Evolutionary conservation across 495 filamentous ascomycete genomes (phyloP).

Genomic region (Tuber melanosporum): DNA sequence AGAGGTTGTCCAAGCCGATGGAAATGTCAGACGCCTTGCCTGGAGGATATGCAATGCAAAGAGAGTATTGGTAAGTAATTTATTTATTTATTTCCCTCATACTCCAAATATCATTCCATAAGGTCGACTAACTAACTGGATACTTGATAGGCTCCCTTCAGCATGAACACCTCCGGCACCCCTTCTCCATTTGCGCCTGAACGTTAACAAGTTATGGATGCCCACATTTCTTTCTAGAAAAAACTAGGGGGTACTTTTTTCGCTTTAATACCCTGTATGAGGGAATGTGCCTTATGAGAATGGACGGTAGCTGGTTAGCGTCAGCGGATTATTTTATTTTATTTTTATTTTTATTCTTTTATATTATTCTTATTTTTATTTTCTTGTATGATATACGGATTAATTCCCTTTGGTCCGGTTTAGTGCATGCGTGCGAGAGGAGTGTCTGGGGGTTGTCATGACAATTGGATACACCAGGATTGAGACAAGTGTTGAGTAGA

Average conservation of each 20-base stretch:
- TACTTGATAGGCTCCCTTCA: slow-evolving; percentile 29
- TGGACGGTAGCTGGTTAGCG: not conserved
- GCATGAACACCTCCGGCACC: slow-evolving; percentile 33
- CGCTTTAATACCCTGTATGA: not conserved
- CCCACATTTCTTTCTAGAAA: not conserved
- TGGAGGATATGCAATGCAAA: slow-evolving; percentile 96
- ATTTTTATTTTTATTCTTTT: not conserved
- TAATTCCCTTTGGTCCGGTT: not conserved
- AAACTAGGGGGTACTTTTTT: not conserved
- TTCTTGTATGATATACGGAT: not conserved
- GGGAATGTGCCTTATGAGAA: not conserved
- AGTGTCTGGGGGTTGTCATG: not conserved
- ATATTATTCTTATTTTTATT: not conserved
- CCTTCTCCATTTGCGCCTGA: slow-evolving; percentile 22
- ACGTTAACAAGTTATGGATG: slow-evolving; percentile 1
- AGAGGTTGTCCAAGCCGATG: slow-evolving; percentile 87
- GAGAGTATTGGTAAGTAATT: slow-evolving; percentile 72
- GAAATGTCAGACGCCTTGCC: slow-evolving; percentile 80
- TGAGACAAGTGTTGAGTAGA: not conserved
- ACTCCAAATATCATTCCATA: not conserved
- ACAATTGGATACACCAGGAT: not conserved
- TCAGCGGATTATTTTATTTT: not conserved
- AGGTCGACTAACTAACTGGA: slow-evolving; percentile 8
- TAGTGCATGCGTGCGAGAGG: not conserved
- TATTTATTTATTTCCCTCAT: not conserved